These are phyloP conservation scores for Botrytis porri DNA, from an alignment of 2,329 filamentous ascomycete species.

Conservation along the genomic window DNA sequence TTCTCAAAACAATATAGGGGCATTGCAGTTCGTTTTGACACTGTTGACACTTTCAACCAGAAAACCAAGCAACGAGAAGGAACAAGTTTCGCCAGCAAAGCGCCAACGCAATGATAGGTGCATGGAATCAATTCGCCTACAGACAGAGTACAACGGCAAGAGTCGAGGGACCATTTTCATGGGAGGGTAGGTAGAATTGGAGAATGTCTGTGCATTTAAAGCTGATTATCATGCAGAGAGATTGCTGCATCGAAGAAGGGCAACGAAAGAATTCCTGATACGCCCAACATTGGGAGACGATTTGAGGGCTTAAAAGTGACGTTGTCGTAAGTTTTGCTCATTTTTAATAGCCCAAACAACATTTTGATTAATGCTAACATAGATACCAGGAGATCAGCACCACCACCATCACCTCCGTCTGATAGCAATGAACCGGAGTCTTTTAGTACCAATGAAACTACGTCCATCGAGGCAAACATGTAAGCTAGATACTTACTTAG, in stretches of 20 bases:
- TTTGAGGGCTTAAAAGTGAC: not conserved
- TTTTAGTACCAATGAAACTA: not conserved
- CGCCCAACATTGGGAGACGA: not conserved
- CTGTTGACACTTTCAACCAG: not conserved
- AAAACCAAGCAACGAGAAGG: not conserved
- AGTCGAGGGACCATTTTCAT: not conserved
- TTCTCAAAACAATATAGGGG: not conserved
- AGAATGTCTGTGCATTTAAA: not conserved
- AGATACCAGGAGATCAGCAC: not conserved
- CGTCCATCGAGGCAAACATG: not conserved
- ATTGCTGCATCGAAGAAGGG: not conserved
- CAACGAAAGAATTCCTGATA: not conserved
- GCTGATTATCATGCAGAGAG: conserved; percentile 2
- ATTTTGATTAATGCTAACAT: not conserved
- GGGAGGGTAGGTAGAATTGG: not conserved
- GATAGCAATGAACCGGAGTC: not conserved
- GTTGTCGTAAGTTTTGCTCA: not conserved
- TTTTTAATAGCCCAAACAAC: not conserved
- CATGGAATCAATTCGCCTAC: not conserved
- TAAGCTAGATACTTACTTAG: not conserved
- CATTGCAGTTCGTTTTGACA: not conserved
- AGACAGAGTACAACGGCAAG: not conserved
- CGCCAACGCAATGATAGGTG: not conserved
- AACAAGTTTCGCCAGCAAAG: conserved; percentile 16
- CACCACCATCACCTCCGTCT: not conserved